These are phyloP conservation scores for Dysphania ambrosioides DNA, from an alignment of 148 eudicot genomes.

Conservation along the genomic window DNA sequence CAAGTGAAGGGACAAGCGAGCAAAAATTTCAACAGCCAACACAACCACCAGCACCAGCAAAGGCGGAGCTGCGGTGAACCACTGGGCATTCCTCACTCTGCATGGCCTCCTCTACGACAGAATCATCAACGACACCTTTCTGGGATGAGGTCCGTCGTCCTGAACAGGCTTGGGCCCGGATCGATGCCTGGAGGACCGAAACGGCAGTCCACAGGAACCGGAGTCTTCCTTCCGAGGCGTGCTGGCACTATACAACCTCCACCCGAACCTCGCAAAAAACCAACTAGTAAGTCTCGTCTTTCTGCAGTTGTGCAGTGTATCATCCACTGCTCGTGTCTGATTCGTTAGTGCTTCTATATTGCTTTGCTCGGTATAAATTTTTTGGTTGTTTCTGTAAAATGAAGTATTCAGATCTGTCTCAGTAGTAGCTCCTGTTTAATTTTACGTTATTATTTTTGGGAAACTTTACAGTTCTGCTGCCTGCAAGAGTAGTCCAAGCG, in stretches of 20 bases:
- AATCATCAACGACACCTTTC: conserved; percentile 9
- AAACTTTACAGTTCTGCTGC: conserved; percentile 33
- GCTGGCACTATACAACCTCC: conserved; percentile 3
- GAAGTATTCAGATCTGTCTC: conserved; percentile 7
- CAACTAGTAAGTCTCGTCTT: conserved; percentile 54
- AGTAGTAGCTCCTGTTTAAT: not conserved
- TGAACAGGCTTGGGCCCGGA: conserved; percentile 26
- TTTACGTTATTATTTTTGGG: no score
- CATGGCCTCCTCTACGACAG: conserved; percentile 40
- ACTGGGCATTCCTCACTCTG: conserved; percentile 37
- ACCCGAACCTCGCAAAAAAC: conserved; percentile 45
- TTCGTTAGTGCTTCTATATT: conserved; percentile 11
- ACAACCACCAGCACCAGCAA: conserved; percentile 17
- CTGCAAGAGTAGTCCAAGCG: conserved; percentile 40
- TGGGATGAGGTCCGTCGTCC: conserved; percentile 20
- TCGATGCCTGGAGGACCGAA: conserved; percentile 29
- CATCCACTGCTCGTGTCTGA: conserved; percentile 12
- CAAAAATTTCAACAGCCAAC: conserved; percentile 27
- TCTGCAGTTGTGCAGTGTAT: not conserved
- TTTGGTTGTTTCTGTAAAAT: not conserved
- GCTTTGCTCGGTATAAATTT: not conserved
- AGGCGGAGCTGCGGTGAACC: conserved; percentile 20
- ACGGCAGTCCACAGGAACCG: conserved; percentile 63
- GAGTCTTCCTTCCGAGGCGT: conserved; percentile 72
- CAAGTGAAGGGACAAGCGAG: conserved; percentile 18